Evolutionary conservation across 352 stramenopile species (phyloP), one percentile per base, ranked within the genome.

Genomic region (Plasmopara halstedii): DNA sequence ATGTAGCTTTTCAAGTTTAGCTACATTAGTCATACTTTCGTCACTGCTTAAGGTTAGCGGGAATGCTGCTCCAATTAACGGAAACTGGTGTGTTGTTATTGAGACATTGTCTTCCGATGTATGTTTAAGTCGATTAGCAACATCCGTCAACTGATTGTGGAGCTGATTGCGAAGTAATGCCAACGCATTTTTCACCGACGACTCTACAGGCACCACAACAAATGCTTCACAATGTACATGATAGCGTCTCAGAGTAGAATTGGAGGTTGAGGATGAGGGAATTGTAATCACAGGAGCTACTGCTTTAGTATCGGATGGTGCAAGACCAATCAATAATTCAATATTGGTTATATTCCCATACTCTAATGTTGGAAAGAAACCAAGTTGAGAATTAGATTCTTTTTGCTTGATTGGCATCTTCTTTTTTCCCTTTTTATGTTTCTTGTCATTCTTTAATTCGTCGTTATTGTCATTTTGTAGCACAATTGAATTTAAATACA

Each of bases 281-380:
- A 82, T 63, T 14, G 54, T 62, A 42, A 80, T 23, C n/a, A 68
- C 42, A 1, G 64, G 69, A 3, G 67, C 50, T 15, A 31, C 33
- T 2, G 32, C 29, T 20, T 51, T 21, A 0, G 45, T 22, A 22
- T 56, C 38, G 15, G 58, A 14, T 3, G 62, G 50, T 0, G 63
- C 48, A 6, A 87, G 53, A 49, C 52, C 66, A 2, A 64, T 44
- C 4, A 87, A 53, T 18, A 87, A 18, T 27, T 82, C 58, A 1
- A 85, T 17, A 13, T 67, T 71, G 0, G 59, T 48, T 22, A 87
- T 71, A 8, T 73, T 58, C 0, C 72, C 70, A 35, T 81, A 85
- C 48, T 85, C 75, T n/a, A 87, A 43, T 0, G 70, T 78, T 22
- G 34, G 26, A 23, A 69, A 34, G 14, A 57, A 56, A 2, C 49